phyloP scores from a whole-genome alignment of 495 filamentous ascomycete species.

The Podospora comata region DNA sequence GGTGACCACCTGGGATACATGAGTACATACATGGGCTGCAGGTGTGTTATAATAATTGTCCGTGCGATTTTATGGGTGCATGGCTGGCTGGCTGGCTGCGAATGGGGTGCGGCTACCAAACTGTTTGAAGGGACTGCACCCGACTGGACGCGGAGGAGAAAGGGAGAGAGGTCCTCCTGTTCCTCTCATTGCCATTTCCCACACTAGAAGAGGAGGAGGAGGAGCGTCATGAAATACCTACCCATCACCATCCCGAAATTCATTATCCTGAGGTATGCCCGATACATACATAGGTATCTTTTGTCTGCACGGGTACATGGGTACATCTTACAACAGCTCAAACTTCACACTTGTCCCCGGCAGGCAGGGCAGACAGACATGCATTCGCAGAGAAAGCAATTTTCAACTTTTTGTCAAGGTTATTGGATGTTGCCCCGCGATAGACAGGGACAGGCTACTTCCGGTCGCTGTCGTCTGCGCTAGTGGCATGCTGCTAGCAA shows the following conservation, averaged over 20 bases:
- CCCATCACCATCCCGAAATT: too few species aligned
- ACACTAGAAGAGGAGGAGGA: background rate
- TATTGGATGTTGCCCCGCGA: constrained; percentile 8
- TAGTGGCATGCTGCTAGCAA: background rate
- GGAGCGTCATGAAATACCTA: too few species aligned
- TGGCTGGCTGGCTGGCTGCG: constrained; percentile 8
- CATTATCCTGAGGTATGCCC: too few species aligned
- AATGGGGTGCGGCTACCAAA: constrained; percentile 29
- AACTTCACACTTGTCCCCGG: background rate
- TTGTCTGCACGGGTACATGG: background rate
- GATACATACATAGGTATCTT: too few species aligned
- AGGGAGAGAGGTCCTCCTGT: background rate
- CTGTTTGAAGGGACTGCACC: constrained; percentile 27
- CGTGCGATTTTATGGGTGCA: constrained; percentile 18
- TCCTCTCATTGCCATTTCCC: constrained; percentile 16
- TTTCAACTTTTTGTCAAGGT: background rate
- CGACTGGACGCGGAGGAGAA: constrained; percentile 20
- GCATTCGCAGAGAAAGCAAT: background rate
- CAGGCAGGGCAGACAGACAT: background rate
- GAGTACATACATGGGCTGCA: constrained; percentile 8
- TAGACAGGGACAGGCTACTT: background rate
- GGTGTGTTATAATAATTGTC: constrained; percentile 24
- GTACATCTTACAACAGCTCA: too few species aligned
- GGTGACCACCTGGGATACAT: constrained; percentile 32
- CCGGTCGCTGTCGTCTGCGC: constrained; percentile 2